Percentiles rank a stretch among this genome's conserved stretches.
These are phyloP conservation scores for Xylaria sp. DNA, from an alignment of 2,329 filamentous ascomycete species.

Conservation along the genomic window DNA sequence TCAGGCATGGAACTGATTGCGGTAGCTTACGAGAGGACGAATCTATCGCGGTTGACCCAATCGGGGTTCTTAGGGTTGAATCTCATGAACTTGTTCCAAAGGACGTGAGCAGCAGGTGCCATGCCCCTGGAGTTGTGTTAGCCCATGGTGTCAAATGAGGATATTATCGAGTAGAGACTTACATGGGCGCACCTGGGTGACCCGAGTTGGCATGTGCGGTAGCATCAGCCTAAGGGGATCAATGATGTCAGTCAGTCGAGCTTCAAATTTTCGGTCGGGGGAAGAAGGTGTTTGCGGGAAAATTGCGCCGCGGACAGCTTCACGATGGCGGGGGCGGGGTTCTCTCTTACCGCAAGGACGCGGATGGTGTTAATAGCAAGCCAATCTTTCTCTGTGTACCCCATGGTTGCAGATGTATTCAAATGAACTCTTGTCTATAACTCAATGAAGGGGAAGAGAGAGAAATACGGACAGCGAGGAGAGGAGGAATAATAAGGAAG, in stretches of 20 bases:
- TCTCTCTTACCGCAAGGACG: conserved; percentile 85
- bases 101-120: conserved; percentile 94
- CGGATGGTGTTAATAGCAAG: conserved; percentile 99
- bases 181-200: conserved; percentile 98
- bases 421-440: conserved; percentile 31
- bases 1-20: not conserved
- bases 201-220: conserved; percentile 95
- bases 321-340: conserved; percentile 49
- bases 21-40: conserved; percentile 92
- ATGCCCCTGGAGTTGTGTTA: conserved; percentile 67
- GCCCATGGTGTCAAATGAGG: conserved; percentile 24
- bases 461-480: conserved; percentile 30
- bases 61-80: conserved; percentile 99
- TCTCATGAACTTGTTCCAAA: conserved; percentile 99
- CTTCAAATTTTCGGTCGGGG: conserved; percentile 7
- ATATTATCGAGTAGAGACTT: conserved; percentile 50
- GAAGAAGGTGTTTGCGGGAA: conserved; percentile 30
- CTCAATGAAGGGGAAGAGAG: conserved; percentile 36
- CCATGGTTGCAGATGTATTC: conserved; percentile 71
- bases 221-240: conserved; percentile 85
- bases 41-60: conserved; percentile 97
- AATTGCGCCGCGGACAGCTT: conserved; percentile 37
- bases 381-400: conserved; percentile 87
- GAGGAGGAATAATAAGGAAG: conserved; percentile 35
- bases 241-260: conserved; percentile 43